Base-by-base conservation (phyloP, 2,329 filamentous ascomycete genomes). In the Colletotrichum plurivorum region DNA sequence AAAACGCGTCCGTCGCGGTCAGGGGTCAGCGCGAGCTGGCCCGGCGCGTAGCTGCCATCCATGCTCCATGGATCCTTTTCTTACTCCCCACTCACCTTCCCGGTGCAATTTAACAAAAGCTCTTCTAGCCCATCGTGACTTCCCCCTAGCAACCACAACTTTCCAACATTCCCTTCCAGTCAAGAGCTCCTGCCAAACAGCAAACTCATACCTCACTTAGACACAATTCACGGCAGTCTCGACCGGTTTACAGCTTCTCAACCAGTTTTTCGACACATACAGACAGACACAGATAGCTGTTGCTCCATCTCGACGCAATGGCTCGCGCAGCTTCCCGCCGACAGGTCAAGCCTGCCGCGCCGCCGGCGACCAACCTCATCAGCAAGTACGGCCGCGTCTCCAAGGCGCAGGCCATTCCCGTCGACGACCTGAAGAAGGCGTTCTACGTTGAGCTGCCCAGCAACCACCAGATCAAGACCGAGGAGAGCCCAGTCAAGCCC, bases 341-440 rank as follows among this genome's bases (percentile, higher is more conserved):
- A 18, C 69, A 67, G 49, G 65, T 66, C 48, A 71, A 71, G 58
- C 64, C 69, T 63, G 57, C 58, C 49, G 48, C 61, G 36, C 53
- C 56, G 41, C 49, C 57, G 43, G 60, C 57, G 22, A 49, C 48
- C 39, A 71, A 71, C 39, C 48, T 48, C 27, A 71, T 72, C 12
- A 69, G 69, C 71, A 71, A 69, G 60, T 72, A 71, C 62, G 57
- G 51, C 18, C 71, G 71, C 5, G 51, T 72, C 7, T 72, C 69
- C 57, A 72, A 72, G 65, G 56, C 46, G 12, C 54, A 65, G 13
- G n/a, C 54, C n/a, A 13, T 27, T 25, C 22, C 48, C 9, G 52
- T 45, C 16, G 61, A 71, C 41, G 27, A 49, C 36, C 39, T 49
- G 45, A 71, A 71, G 70, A 71, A 72, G 58, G 46, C 58, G 13